Evolutionary conservation across 345 rosid genomes (phyloP), one percentile per base, ranked within the genome.

Genomic region (Heritiera fomes): DNA sequence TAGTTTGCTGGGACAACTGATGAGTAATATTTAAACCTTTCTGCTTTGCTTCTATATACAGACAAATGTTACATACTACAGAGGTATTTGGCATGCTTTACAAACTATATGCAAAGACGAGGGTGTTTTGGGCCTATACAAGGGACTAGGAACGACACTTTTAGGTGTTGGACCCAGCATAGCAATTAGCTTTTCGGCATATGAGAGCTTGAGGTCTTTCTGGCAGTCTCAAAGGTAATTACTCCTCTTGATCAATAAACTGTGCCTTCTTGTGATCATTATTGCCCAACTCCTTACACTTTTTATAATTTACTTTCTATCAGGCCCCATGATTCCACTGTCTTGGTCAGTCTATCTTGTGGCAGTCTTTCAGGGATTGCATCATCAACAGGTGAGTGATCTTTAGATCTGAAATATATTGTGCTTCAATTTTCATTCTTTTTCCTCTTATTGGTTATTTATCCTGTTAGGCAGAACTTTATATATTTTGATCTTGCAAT

Each of bases 301-400:
- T 41, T 41, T 41, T 41, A 47, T 43, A 68, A 72, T 43, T 53
- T 8, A 72, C 46, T 63, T 79, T 64, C 46, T 28, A n/a, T 77
- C 84, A 96, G 99, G 87, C 97, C 98, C 13, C 73, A 90, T 71
- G 98, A 96, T 89, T 86, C 98, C 75, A 79, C 89, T 47, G 80
- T 88, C 34, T 80, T 87, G 52, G 87, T 90, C 73, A 91, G 99
- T 83, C 88, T 96, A 76, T 94, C 97, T 43, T 95, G 98, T 82
- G 99, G 99, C 84, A 95, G 99, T 84, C 88, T 94, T 64, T 94
- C 99, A 52, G 99, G 98, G 82, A 87, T 95, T 83, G 98, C 91
- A 18, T 91, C 99, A 56, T 94, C 99, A 71, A 94, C 99, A 75
- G 98, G 99, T 90, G 82, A 89, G 83, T 84, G 60, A 77, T 76